Percentiles rank a stretch among this genome's conserved stretches.
Evolutionary conservation across 495 filamentous ascomycete species (phyloP).

Genomic region (Terfezia claveryi): DNA sequence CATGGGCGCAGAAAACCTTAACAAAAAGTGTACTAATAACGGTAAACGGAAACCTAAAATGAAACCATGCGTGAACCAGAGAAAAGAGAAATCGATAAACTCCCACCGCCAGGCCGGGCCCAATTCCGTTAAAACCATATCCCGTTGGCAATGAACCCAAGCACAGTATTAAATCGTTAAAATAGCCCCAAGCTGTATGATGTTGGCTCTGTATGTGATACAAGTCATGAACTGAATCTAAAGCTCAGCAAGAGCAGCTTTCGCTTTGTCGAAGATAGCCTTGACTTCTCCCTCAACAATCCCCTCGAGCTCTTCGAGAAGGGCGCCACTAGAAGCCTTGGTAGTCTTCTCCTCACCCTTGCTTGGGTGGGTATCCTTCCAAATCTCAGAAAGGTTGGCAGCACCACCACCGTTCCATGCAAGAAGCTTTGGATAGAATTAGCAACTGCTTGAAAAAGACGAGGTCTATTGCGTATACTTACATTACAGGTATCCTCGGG

Average conservation of each 20-base stretch:
- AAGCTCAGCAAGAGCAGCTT: slow-evolving; percentile 7
- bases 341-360: slow-evolving; percentile 3
- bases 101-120: too few relatives aligned
- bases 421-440: slow-evolving; percentile 38
- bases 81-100: too few relatives aligned
- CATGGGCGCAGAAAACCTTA: too few relatives aligned
- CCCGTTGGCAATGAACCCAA: too few relatives aligned
- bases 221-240: background rate
- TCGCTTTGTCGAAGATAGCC: slow-evolving; percentile 15
- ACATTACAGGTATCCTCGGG: slow-evolving; percentile 55
- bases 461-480: background rate
- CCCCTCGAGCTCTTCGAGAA: slow-evolving; percentile 40
- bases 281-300: slow-evolving; percentile 9
- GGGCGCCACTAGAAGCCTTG: slow-evolving; percentile 31
- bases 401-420: slow-evolving; percentile 98
- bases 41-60: too few relatives aligned
- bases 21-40: too few relatives aligned
- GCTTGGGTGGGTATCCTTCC: slow-evolving; percentile 19
- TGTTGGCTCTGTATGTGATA: too few relatives aligned
- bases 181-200: too few relatives aligned
- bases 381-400: slow-evolving; percentile 70
- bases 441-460: background rate
- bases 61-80: too few relatives aligned
- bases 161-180: too few relatives aligned
- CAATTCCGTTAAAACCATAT: too few relatives aligned